These are phyloP conservation scores for Coemansia sp. DNA, from an alignment of 192 early-diverging fungal genomes.

Conservation along the genomic window DNA sequence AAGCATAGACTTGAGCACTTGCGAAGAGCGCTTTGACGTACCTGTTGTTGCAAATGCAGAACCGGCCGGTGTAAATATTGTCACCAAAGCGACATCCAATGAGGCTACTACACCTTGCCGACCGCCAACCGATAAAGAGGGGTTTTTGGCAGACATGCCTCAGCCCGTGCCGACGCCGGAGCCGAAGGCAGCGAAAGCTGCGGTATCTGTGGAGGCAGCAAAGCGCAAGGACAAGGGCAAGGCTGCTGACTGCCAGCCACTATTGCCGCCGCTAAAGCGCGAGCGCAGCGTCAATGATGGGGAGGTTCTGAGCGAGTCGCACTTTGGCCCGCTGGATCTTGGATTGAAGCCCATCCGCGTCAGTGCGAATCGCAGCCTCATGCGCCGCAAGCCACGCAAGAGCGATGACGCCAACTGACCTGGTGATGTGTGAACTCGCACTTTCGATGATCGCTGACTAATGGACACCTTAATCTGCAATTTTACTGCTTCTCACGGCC, in stretches of 20 bases:
- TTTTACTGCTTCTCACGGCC: background rate
- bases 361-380: conserved; percentile 43
- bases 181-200: background rate
- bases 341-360: conserved; percentile 49
- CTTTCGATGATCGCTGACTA: conserved; percentile 3
- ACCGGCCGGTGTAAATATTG: background rate
- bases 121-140: background rate
- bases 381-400: conserved; percentile 25
- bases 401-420: background rate
- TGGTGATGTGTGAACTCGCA: background rate
- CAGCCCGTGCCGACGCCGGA: background rate
- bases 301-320: conserved; percentile 33
- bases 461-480: background rate
- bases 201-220: background rate
- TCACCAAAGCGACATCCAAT: background rate
- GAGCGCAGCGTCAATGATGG: background rate
- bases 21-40: background rate
- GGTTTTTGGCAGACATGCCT: background rate
- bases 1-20: background rate
- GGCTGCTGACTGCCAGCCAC: conserved; percentile 17
- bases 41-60: background rate
- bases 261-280: background rate
- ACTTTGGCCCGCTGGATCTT: conserved; percentile 49
- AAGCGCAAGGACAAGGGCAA: conserved; percentile 36
- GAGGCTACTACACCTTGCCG: background rate